phyloP scores from a whole-genome alignment of 1,284 basidiomycete genomes.

The Trametes pubescens region DNA sequence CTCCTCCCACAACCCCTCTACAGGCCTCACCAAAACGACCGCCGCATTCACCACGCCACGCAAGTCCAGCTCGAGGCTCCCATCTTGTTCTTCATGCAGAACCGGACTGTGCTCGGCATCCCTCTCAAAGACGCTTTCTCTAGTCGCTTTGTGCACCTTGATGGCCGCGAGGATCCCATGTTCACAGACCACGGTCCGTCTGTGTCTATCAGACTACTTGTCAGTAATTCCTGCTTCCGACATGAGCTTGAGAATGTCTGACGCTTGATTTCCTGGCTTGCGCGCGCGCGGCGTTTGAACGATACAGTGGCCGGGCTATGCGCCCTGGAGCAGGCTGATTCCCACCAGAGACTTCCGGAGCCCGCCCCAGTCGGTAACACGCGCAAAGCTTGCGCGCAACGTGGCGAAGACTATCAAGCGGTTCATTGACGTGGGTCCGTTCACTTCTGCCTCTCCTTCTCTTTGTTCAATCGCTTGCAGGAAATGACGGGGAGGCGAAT shows the following conservation, averaged over 20 bases:
- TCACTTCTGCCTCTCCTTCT: neutral
- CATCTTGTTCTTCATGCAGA: conserved; percentile 64
- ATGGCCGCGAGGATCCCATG: conserved; percentile 65
- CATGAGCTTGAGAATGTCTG: neutral
- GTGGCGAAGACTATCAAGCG: conserved; percentile 49
- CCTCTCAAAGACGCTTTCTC: conserved; percentile 60
- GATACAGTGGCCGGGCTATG: conserved; percentile 76
- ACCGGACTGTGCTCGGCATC: conserved; percentile 60
- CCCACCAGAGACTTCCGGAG: conserved; percentile 80
- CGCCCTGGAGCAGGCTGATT: conserved; percentile 78
- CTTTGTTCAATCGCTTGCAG: conserved; percentile 42
- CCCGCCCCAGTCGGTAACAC: conserved; percentile 71
- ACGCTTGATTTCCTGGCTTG: conserved; percentile 18
- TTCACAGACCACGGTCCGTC: conserved; percentile 76
- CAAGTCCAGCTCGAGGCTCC: conserved; percentile 67
- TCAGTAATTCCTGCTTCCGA: conserved; percentile 38
- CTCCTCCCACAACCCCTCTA: conserved; percentile 71
- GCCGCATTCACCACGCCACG: conserved; percentile 75
- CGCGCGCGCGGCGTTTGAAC: conserved; percentile 4
- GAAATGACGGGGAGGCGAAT: conserved; percentile 55
- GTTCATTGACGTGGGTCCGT: conserved; percentile 45
- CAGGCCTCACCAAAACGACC: conserved; percentile 76
- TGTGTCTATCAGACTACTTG: conserved; percentile 78
- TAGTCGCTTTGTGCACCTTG: conserved; percentile 51
- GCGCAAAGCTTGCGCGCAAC: conserved; percentile 49